phyloP scores from a whole-genome alignment of 1,284 basidiomycete species.

The Hortiboletus rubellus region DNA sequence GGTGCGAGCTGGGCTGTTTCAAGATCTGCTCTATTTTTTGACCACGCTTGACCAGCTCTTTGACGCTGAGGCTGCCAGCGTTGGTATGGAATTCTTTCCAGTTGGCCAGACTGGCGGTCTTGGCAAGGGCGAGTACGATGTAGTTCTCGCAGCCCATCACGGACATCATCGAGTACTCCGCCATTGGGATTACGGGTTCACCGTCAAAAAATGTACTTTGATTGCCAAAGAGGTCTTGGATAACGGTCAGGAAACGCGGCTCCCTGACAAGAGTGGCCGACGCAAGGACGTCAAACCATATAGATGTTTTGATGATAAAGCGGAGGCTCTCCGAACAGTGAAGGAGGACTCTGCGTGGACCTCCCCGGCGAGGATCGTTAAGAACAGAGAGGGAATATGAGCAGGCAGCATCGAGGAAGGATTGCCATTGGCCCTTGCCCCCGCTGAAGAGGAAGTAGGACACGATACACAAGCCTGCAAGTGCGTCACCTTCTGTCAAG shows the following conservation, averaged over 20 bases:
- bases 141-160: conserved; percentile 84
- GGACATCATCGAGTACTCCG: conserved; percentile 62
- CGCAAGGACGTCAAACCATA: conserved; percentile 84
- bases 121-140: conserved; percentile 74
- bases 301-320: conserved; percentile 77
- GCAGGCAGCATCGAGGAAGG: conserved; percentile 60
- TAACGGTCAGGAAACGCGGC: conserved; percentile 58
- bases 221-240: conserved; percentile 55
- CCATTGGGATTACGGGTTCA: conserved; percentile 25
- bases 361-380: conserved; percentile 28
- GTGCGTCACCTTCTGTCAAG: conserved; percentile 64
- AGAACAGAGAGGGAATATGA: conserved; percentile 53
- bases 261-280: conserved; percentile 61
- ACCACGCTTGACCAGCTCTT: conserved; percentile 56
- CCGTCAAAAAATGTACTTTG: conserved; percentile 36
- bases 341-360: conserved; percentile 49
- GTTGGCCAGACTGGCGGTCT: conserved; percentile 62
- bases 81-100: conserved; percentile 57
- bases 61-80: conserved; percentile 51
- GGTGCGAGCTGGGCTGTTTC: conserved; percentile 27
- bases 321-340: conserved; percentile 47
- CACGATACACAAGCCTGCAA: conserved; percentile 71
- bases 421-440: conserved; percentile 65
- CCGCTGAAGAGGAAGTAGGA: conserved; percentile 75
- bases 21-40: conserved; percentile 50